phyloP scores from a whole-genome alignment of 2,329 filamentous ascomycete species.

The Xylariaceae sp. region DNA sequence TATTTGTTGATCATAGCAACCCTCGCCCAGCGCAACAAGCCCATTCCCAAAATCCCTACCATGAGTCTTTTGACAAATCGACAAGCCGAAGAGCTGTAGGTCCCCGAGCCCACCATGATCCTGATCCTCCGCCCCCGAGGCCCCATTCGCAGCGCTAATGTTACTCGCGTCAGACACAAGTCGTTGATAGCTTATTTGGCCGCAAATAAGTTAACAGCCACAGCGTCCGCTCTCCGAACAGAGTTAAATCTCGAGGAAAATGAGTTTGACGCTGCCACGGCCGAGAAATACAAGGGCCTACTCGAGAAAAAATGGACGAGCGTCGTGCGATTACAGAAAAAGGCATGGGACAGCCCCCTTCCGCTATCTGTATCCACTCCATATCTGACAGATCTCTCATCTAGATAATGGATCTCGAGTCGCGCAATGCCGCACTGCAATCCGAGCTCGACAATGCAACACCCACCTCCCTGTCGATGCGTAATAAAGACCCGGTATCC shows the following conservation, averaged over 20 bases:
- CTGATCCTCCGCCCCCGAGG: neutral
- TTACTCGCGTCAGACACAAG: slow-evolving; percentile 55
- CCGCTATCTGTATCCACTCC: neutral
- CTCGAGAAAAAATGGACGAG: slow-evolving; percentile 99
- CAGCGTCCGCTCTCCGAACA: slow-evolving; percentile 64
- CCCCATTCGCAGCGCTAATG: neutral
- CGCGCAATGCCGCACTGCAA: slow-evolving; percentile 65
- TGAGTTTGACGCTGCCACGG: slow-evolving; percentile 71
- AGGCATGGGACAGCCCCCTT: slow-evolving; percentile 48
- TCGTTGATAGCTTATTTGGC: slow-evolving; percentile 85
- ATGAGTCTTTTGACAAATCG: neutral
- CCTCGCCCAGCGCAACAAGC: neutral
- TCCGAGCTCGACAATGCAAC: slow-evolving; percentile 79
- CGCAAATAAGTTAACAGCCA: slow-evolving; percentile 63
- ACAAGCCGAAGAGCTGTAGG: neutral
- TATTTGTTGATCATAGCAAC: neutral
- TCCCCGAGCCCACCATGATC: neutral
- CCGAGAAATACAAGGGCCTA: slow-evolving; percentile 90
- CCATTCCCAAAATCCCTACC: neutral
- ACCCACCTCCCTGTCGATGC: slow-evolving; percentile 64
- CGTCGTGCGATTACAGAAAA: slow-evolving; percentile 89
- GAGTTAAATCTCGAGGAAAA: slow-evolving; percentile 63
- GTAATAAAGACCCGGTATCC: slow-evolving; percentile 74
- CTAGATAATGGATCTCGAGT: slow-evolving; percentile 90
- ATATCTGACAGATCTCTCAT: neutral